A percentile compares a stretch with the other conserved stretches of the same genome.
phyloP scores from a whole-genome alignment of 176 grass and related monocot genomes.

The Musa acuminata region DNA sequence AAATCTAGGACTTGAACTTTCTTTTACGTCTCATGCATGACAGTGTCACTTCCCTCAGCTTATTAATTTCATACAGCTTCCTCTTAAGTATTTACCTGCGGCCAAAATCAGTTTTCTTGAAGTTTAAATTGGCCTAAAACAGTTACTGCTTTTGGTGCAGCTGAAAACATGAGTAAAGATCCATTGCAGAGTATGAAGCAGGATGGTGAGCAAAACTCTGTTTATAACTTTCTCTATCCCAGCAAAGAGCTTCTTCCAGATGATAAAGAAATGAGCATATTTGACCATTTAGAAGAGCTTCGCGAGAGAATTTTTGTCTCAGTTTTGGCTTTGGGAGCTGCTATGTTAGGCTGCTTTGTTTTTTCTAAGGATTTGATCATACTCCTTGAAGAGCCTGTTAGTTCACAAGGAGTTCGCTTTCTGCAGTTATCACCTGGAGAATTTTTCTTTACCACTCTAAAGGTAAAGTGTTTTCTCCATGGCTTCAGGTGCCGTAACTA shows the following conservation, averaged over 20 bases:
- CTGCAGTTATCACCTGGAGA: conserved; percentile 95
- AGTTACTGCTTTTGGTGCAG: conserved; percentile 24
- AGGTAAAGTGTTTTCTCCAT: conserved; percentile 36
- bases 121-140: background rate
- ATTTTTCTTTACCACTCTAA: conserved; percentile 98
- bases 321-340: conserved; percentile 71
- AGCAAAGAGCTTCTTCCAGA: conserved; percentile 91
- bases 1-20: too few relatives aligned
- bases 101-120: too few relatives aligned
- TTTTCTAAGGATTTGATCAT: conserved; percentile 80
- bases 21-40: too few relatives aligned
- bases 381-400: conserved; percentile 86
- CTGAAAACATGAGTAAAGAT: conserved; percentile 24
- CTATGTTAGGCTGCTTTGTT: conserved; percentile 78
- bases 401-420: conserved; percentile 83
- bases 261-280: conserved; percentile 95
- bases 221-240: conserved; percentile 89
- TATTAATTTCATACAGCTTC: too few relatives aligned
- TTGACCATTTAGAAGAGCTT: conserved; percentile 95
- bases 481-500: background rate
- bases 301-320: conserved; percentile 83
- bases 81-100: too few relatives aligned
- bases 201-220: conserved; percentile 35
- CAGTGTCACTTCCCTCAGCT: too few relatives aligned
- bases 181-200: conserved; percentile 28